Evolutionary conservation across 2,329 filamentous ascomycete genomes (phyloP), one percentile per base, ranked within the genome.

Genomic region (Ophiostoma piceae): DNA sequence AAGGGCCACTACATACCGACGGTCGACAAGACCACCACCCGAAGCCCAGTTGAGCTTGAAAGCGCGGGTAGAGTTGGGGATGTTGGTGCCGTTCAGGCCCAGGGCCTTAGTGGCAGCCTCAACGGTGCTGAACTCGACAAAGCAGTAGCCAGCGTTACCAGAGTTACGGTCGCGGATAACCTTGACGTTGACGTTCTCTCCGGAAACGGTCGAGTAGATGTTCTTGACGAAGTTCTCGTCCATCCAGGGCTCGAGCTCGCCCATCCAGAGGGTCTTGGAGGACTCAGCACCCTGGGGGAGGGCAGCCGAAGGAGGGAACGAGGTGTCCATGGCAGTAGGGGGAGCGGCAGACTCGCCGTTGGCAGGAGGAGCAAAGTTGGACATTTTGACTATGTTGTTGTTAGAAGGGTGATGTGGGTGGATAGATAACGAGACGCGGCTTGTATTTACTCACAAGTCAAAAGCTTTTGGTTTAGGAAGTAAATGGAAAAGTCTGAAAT

Each of bases 41-140:
- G 93, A 97, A 74, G 95, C 95, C 95, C 95, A 99, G 87, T 99
- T 99, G 72, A 99, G 88, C 86, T 98, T 98, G 87, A 99, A 99
- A 67, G 92, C 90, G 62, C 95, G 92, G 76, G 90, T 90, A 72
- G 93, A 96, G 85, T 97, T 97, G 65, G 94, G 94, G 75, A 99
- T 96, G 66, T 92, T 84, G 70, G 88, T 90, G 67, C 95, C 94
- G 79, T 97, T 98, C 67, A 98, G 85, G 66, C 85, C 84, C n/a
- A 99, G 86, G 51, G 95, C 95, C 84, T 97, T 97, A 76, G 88
- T 90, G 60, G 95, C 95, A 71, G 94, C 92, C 54, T 94, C 92
- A 11, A 93, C 85, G 75, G 85, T 90, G 70, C 87, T 78, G 77
- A 99, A 99, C 79, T 98, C 95, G 76, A 98, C 93, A 80, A 99